phyloP scores from a whole-genome alignment of 2,329 filamentous ascomycete genomes.

The Arthrobotrys musiformis region DNA sequence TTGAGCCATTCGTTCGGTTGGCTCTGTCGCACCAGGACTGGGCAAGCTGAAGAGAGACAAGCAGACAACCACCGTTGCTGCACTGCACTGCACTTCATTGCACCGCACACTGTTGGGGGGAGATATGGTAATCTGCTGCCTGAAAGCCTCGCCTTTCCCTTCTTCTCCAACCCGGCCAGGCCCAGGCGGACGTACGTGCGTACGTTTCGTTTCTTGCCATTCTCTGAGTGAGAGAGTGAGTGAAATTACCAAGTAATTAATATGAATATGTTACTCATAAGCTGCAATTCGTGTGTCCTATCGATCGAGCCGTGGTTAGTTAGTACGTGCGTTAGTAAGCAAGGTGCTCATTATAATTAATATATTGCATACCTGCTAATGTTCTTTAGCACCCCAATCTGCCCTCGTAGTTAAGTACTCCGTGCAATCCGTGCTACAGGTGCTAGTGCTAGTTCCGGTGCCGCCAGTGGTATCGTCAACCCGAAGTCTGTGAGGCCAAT shows the following conservation, averaged over 20 bases:
- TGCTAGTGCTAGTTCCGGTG: no score
- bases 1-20: conserved; percentile 14
- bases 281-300: background rate
- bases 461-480: background rate
- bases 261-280: background rate
- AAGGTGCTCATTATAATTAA: background rate
- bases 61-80: background rate
- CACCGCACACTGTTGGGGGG: background rate
- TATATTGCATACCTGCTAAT: background rate
- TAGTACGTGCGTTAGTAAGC: background rate
- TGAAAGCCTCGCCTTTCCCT: conserved; percentile 10
- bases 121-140: conserved; percentile 20
- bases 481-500: no score
- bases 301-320: background rate
- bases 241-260: background rate
- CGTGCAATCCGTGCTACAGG: no score
- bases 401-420: no score
- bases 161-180: background rate
- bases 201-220: conserved; percentile 1
- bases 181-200: no score
- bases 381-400: no score
- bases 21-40: conserved; percentile 11
- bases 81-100: no score
- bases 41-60: conserved; percentile 21
- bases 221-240: no score